Conservation (phyloP, 192 early-diverging fungal genomes). For the Coemansia sp. region DNA sequence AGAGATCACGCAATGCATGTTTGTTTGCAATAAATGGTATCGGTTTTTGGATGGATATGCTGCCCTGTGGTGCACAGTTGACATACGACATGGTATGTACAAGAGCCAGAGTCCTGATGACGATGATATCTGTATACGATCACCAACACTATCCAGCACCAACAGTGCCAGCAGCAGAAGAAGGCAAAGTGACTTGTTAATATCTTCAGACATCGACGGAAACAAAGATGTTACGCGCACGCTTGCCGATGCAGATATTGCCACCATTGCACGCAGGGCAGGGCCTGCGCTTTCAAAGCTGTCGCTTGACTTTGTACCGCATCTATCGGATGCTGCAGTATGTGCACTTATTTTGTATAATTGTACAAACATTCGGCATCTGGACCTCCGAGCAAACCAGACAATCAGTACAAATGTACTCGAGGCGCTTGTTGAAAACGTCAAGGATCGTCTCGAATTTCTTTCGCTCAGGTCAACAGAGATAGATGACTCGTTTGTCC, state of each 20-base stretch:
- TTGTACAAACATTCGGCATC: conserved; percentile 30
- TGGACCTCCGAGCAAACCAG: conserved; percentile 28
- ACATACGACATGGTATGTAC: conserved; percentile 7
- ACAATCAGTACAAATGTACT: conserved; percentile 18
- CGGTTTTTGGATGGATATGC: conserved; percentile 21
- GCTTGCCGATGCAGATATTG: neutral
- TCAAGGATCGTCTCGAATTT: conserved; percentile 13
- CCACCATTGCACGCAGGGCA: conserved; percentile 25
- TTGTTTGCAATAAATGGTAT: conserved; percentile 38
- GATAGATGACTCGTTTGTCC: conserved; percentile 19
- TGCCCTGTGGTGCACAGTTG: conserved; percentile 35
- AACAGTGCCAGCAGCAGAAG: neutral
- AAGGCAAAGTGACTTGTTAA: neutral
- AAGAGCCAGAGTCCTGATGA: neutral
- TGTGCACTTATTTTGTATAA: conserved; percentile 22
- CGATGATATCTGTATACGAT: neutral
- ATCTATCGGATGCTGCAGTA: conserved; percentile 17
- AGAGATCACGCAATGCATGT: conserved; percentile 33
- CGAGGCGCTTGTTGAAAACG: conserved; percentile 5
- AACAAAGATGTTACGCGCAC: neutral
- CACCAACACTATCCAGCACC: neutral
- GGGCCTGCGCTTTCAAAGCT: conserved; percentile 34
- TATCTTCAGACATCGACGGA: neutral
- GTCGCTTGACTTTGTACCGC: conserved; percentile 21
- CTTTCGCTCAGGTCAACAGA: conserved; percentile 24